Evolutionary conservation across 2,329 filamentous ascomycete species (phyloP).

Genomic region (Pestalotiopsis sp.): DNA sequence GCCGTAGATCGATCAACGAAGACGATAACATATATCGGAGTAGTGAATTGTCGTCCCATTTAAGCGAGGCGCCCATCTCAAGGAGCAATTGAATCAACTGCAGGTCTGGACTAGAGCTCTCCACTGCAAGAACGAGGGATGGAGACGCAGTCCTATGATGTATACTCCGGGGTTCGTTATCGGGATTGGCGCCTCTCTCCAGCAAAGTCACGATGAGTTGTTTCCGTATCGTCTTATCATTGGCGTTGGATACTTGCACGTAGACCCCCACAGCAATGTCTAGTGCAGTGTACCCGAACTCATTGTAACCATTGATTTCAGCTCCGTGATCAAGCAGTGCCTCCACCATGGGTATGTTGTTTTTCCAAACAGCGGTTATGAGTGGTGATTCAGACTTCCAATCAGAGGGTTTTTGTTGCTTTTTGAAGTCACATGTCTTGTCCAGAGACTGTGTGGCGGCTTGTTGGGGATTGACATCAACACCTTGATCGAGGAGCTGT

Average conservation of each 20-base stretch:
- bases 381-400: background rate
- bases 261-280: background rate
- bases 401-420: background rate
- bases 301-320: background rate
- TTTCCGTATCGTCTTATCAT: background rate
- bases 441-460: no score
- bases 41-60: background rate
- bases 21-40: background rate
- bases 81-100: background rate
- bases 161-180: no score
- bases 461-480: background rate
- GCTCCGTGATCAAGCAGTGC: background rate
- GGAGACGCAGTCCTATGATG: no score
- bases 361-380: background rate
- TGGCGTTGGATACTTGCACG: background rate
- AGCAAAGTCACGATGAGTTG: background rate
- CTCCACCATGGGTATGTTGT: background rate
- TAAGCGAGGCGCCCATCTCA: background rate
- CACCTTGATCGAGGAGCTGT: background rate
- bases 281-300: background rate
- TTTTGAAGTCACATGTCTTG: background rate
- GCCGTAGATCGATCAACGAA: background rate
- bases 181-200: background rate
- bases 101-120: background rate
- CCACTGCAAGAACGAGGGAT: background rate